These are phyloP conservation scores for Phoma sp. DNA, from an alignment of 2,329 filamentous ascomycete genomes.

Conservation along the genomic window DNA sequence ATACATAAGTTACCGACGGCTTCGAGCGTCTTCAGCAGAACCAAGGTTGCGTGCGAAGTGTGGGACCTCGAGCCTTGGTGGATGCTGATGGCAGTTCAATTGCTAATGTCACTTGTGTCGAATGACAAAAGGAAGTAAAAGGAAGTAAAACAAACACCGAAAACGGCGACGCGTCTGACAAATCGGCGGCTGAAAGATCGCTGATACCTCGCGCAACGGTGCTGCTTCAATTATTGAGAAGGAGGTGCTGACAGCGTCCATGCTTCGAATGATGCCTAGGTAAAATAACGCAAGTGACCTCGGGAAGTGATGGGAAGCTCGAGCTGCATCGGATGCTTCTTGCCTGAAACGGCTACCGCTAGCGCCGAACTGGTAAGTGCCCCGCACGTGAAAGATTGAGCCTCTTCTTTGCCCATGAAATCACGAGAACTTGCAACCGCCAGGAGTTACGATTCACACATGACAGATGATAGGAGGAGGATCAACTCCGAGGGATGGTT, in stretches of 20 bases:
- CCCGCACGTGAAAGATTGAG: slow-evolving; percentile 18
- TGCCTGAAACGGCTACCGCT: slow-evolving; percentile 6
- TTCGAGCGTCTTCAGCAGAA: too few relatives aligned
- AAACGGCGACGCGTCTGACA: not conserved
- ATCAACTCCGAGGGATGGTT: slow-evolving; percentile 27
- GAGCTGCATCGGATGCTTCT: slow-evolving; percentile 6
- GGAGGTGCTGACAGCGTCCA: not conserved
- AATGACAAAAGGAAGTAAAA: not conserved
- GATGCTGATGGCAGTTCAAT: too few relatives aligned
- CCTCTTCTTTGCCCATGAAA: slow-evolving; percentile 9
- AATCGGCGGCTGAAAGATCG: not conserved
- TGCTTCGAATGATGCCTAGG: not conserved
- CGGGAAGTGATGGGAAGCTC: slow-evolving; percentile 2
- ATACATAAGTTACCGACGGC: too few relatives aligned
- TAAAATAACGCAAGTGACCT: slow-evolving; percentile 9
- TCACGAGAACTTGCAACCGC: slow-evolving; percentile 4
- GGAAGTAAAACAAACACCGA: not conserved
- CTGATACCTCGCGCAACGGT: not conserved
- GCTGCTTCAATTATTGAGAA: not conserved
- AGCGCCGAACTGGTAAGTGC: slow-evolving; percentile 6
- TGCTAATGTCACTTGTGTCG: not conserved
- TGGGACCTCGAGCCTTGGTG: too few relatives aligned
- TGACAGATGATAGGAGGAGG: slow-evolving; percentile 17
- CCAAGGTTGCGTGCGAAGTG: too few relatives aligned
- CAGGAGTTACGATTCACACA: slow-evolving; percentile 1